Base-by-base conservation (phyloP, 345 rosid species). In the Populus simonii region DNA sequence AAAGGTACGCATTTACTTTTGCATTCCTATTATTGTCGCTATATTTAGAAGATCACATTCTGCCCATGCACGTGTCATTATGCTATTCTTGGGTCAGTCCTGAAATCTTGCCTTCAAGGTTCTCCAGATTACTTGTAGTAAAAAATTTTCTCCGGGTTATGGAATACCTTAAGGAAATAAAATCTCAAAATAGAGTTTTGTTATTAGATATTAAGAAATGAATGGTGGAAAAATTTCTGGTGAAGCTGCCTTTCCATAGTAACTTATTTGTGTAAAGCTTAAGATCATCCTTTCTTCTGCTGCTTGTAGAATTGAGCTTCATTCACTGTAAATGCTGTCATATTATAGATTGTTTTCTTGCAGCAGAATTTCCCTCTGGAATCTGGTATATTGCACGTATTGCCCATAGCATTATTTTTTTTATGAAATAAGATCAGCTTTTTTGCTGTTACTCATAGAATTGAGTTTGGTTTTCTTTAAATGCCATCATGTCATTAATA, bases 381-480 rank as follows among this genome's bases (percentile, higher is more conserved):
- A 82, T 86, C 67, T 96, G 98, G 99, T 87, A n/a, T n/a, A 87
- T 80, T 95, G 99, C 86, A 78, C 88, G 77, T 87, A 86, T 83
- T 96, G 95, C 25, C 65, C 65, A 8, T 17, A 7, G n/a, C 69
- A n/a, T 33, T 25, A 0, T 66, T 23, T 66, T 66, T 31, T 66
- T 33, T 66, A 66, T 31, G 38, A 31, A n/a, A n/a, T 23, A 27
- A 57, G 69, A 17, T 36, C 16, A 12, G 20, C 61, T 22, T 39
- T 31, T 1, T 13, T 29, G 71, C 47, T 67, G 49, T 35, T 74
- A 31, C 49, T 77, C 61, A 8, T 65, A 23, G 35, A 41, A 79
- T 18, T 70, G 47, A 20, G 1, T 62, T 49, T 74, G 33, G 29
- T 51, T 73, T n/a, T 39, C 39, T 29, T 23, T 62, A 53, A 51